Evolutionary conservation across 805 yeast genomes (phyloP), one percentile per base, ranked within the genome.

Genomic region (Candida nemodendra): DNA sequence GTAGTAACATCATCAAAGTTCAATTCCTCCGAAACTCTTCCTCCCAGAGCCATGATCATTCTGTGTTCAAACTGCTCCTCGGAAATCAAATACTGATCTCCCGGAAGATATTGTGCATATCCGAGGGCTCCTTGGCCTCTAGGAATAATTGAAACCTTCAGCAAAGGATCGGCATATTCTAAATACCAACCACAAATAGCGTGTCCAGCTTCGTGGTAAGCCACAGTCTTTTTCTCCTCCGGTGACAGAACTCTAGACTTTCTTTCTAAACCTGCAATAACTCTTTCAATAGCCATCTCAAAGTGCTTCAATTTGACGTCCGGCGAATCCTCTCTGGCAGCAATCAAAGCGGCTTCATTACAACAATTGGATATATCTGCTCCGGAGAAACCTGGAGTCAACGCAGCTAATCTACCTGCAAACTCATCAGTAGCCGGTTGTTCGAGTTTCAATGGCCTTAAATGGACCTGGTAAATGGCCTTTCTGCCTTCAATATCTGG

Each of bases 191-290:
- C 99, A 63, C 98, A 90, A 44, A 93, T 78, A 9, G 99, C 99
- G 65, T 95, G 99, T 4, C 99, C 99, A 3, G 99, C 99, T 64
- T 93, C 99, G 60, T 95, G 99, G 56, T 84, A 93, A 1, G 99
- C 99, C 40, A 95, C 96, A 18, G 88, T 79, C 45, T 72, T 79
- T 65, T 89, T 87, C 59, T 95, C 98, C 42, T 84, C 90, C 1
- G 88, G 83, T 3, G 88, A 78, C 44, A 95, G 70, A 11, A 93
- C 76, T 55, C 84, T 82, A 12, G 90, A 76, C 64, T 88, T 91
- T 71, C 86, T 86, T 63, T 91, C 98, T 45, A 93, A 70, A 26
- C 99, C 99, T 22, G 95, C 97, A 64, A 90, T 86, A 29, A 91
- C 97, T 58, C 99, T 80, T 65, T 95, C 99, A 50, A 93, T 93